Percentiles rank a stretch among this genome's conserved stretches.
These are phyloP conservation scores for Tricharina praecox DNA, from an alignment of 495 filamentous ascomycete genomes.

Conservation along the genomic window DNA sequence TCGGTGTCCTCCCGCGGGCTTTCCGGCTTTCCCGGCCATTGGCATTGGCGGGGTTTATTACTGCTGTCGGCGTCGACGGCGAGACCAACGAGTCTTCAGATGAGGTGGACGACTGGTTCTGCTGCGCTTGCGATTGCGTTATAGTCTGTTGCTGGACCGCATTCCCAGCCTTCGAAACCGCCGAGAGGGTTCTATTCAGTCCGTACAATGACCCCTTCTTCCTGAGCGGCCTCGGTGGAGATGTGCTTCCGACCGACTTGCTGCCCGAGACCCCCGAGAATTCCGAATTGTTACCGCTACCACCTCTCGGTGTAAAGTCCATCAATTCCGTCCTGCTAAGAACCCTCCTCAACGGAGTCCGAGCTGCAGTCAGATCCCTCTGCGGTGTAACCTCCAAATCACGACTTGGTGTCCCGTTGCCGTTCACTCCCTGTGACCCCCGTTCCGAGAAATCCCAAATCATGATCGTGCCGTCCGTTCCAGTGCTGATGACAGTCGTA, in stretches of 20 bases:
- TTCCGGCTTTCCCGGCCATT: slow-evolving; percentile 22
- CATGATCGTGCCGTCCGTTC: slow-evolving; percentile 73
- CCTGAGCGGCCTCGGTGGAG: slow-evolving; percentile 44
- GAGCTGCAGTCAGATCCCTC: slow-evolving; percentile 34
- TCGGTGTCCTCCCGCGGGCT: slow-evolving; percentile 32
- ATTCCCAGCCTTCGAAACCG: neutral
- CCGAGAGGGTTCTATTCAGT: slow-evolving; percentile 15
- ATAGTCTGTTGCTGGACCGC: slow-evolving; percentile 2
- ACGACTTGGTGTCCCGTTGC: too few species aligned
- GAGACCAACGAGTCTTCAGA: slow-evolving; percentile 27
- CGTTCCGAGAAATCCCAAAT: slow-evolving; percentile 42
- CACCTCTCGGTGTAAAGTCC: slow-evolving; percentile 36
- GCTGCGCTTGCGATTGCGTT: too few species aligned
- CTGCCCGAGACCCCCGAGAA: slow-evolving; percentile 30
- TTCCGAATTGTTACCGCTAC: slow-evolving; percentile 30
- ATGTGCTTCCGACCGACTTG: slow-evolving; percentile 34
- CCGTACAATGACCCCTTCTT: slow-evolving; percentile 36
- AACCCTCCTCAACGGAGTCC: slow-evolving; percentile 52
- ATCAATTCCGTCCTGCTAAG: slow-evolving; percentile 62
- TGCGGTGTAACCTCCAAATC: too few species aligned
- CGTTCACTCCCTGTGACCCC: too few species aligned
- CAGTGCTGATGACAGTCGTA: slow-evolving; percentile 50
- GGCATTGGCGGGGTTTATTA: slow-evolving; percentile 15
- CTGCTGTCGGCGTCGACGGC: slow-evolving; percentile 28
- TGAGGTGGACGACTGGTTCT: slow-evolving; percentile 3